Conservation (phyloP, 2,329 filamentous ascomycete species). For the Cercospora citrullina region DNA sequence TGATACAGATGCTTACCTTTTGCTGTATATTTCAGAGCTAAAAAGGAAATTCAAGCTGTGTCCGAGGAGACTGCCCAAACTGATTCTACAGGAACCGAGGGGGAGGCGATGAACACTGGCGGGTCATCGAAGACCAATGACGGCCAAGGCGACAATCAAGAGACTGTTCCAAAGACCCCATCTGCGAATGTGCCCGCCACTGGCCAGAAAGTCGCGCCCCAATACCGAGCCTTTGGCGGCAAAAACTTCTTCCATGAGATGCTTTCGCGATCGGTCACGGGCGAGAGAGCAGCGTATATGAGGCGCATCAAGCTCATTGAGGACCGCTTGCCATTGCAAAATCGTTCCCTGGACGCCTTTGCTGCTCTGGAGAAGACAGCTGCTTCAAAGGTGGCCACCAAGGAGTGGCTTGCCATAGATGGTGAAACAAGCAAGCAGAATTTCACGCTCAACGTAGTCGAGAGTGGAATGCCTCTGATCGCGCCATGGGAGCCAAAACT, state of each 20-base stretch:
- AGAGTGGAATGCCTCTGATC: not conserved
- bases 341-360: not conserved
- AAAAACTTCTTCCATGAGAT: not conserved
- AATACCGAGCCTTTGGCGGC: not conserved
- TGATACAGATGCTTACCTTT: too few species aligned
- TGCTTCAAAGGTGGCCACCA: not conserved
- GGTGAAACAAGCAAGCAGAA: not conserved
- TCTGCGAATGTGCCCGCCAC: too few species aligned
- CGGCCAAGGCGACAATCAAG: too few species aligned
- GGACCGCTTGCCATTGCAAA: not conserved
- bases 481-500: not conserved
- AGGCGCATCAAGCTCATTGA: not conserved
- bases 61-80: not conserved
- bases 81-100: not conserved
- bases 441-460: not conserved
- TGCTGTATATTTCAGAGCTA: too few species aligned
- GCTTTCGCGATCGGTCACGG: not conserved
- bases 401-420: not conserved
- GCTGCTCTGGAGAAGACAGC: not conserved
- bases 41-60: not conserved
- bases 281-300: not conserved
- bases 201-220: not conserved
- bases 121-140: too few species aligned
- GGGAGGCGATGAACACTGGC: not conserved
- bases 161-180: too few species aligned